Conservation (phyloP, 768 basidiomycete species). For the Tricholoma flavovirens region DNA sequence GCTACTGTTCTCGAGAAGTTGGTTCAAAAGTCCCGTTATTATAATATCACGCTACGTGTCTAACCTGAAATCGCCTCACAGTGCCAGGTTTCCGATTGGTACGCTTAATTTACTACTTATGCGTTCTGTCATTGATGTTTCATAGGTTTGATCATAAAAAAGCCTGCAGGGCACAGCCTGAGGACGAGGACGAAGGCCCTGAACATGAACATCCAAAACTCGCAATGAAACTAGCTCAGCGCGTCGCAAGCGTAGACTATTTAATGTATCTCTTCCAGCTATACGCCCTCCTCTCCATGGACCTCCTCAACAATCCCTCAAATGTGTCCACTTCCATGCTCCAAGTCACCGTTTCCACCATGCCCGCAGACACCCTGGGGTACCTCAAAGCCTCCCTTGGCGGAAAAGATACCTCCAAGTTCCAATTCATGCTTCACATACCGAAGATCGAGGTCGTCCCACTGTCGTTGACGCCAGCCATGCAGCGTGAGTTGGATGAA, state of each 20-base stretch:
- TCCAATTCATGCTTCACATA: not conserved
- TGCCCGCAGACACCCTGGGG: not conserved
- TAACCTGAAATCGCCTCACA: not conserved
- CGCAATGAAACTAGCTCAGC: conserved; percentile 6
- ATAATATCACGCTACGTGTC: too few species aligned
- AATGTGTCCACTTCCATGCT: conserved; percentile 5
- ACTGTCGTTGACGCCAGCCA: conserved; percentile 3
- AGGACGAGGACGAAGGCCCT: not conserved
- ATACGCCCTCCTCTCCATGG: conserved; percentile 7
- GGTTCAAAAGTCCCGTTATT: not conserved
- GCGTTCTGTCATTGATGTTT: not conserved
- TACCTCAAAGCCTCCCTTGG: not conserved
- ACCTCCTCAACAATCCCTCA: conserved; percentile 2
- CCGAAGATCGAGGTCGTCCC: not conserved
- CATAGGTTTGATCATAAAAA: conserved; percentile 9
- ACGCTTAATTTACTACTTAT: not conserved
- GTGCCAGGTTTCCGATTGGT: conserved; percentile 10
- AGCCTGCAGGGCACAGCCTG: conserved; percentile 3
- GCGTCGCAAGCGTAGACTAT: conserved; percentile 5
- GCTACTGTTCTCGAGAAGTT: conserved; percentile 9
- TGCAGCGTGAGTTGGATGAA: conserved; percentile 5
- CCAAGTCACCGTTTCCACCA: conserved; percentile 2
- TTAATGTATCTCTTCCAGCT: conserved; percentile 8
- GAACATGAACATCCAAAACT: conserved; percentile 4
- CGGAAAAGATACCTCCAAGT: not conserved